Base-by-base conservation (phyloP, 2,329 filamentous ascomycete species). In the Mycosphaerella sp. region DNA sequence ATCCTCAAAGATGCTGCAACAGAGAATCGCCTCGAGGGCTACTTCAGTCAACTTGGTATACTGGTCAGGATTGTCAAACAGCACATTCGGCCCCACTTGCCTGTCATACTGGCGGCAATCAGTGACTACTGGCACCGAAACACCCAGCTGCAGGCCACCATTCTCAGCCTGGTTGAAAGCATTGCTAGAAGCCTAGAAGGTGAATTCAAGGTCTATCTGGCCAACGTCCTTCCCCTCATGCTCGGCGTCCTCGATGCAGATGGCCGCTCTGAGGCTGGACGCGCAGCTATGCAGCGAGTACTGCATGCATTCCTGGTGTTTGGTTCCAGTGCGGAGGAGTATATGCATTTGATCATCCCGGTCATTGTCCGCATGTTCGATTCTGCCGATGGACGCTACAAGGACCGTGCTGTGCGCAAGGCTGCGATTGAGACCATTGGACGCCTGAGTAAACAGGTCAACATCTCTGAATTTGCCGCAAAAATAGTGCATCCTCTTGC, bases 291-390 rank as follows among this genome's bases (percentile, higher is more conserved):
- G 45, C 63, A 63, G 34, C 86, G 86, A 63, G 91, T 98, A 3
- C 77, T 99, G 23, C 93, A 97, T 68, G 91, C 92, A 0, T 95
- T 99, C 70, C 75, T 98, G 29, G 88, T 98, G 0, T 98, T 98
- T 68, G 95, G 95, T 1, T 86, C 91, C 0, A 97, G 91, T 66
- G 88, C 87, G 9, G 93, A 98, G 69, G 93, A 98, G 69, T 98
- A 98, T 70, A 98, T 98, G 93, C 93, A 98, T 69, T 78, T 98
- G 49, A 97, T 99, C 62, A 89, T 98, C 48, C 93, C 93, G 0
- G 89, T 95, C 36, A 90, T 98, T 65, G 91, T 98, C 7, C 84
- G 87, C 43, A 87, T 95, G 46, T 97, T 98, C 66, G 92, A 98
- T 69, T 95, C 89, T 66, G 51, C 55, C 6, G 60, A 62, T 34